Conservation (phyloP, 2,329 filamentous ascomycete species). For the Penicillium brevicompactum region DNA sequence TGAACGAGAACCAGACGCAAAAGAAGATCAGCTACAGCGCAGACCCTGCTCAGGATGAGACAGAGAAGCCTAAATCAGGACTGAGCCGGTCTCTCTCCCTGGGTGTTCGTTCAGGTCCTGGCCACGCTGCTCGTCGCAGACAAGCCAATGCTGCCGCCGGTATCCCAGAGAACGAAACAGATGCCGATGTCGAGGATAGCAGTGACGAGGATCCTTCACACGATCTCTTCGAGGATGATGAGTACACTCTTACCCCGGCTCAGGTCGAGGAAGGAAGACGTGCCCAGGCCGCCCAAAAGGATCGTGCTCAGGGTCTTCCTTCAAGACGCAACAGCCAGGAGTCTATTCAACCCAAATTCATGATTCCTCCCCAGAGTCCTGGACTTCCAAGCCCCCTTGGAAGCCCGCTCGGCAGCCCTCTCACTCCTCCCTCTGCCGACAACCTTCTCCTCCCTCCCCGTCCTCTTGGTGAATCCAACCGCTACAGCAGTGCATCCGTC, state of each 20-base stretch:
- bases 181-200: slow-evolving; percentile 35
- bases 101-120: slow-evolving; percentile 47
- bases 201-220: slow-evolving; percentile 39
- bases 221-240: slow-evolving; percentile 40
- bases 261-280: slow-evolving; percentile 41
- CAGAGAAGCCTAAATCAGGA: slow-evolving; percentile 35
- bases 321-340: slow-evolving; percentile 25
- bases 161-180: slow-evolving; percentile 26
- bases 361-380: slow-evolving; percentile 27
- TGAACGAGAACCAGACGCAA: slow-evolving; percentile 36
- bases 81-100: slow-evolving; percentile 46
- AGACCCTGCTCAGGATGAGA: slow-evolving; percentile 34
- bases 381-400: slow-evolving; percentile 20
- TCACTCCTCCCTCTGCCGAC: slow-evolving; percentile 32
- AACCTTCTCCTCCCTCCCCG: slow-evolving; percentile 32
- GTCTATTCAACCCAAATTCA: slow-evolving; percentile 20
- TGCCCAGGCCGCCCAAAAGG: slow-evolving; percentile 24
- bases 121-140: slow-evolving; percentile 37
- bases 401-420: slow-evolving; percentile 29
- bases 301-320: slow-evolving; percentile 4
- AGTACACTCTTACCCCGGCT: slow-evolving; percentile 43
- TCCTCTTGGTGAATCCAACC: slow-evolving; percentile 32
- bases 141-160: slow-evolving; percentile 11
- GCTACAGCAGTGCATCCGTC: slow-evolving; percentile 47
- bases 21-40: slow-evolving; percentile 42